Base-by-base conservation (phyloP, 768 basidiomycete species). In the Amanita brunnescens region DNA sequence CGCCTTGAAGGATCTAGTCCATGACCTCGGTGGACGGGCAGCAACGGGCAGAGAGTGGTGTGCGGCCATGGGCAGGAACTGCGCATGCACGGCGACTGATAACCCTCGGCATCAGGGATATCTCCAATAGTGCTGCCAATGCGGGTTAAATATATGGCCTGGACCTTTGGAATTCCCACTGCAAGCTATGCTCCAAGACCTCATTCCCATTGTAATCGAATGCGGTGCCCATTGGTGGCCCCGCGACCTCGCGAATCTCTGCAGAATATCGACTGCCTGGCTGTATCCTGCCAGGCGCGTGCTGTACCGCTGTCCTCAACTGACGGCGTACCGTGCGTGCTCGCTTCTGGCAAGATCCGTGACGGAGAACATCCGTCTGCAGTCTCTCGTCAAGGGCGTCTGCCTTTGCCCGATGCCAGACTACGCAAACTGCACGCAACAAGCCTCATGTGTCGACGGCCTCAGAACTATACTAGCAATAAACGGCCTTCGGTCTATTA, bases 221-320 rank as follows among this genome's bases (percentile, higher is more conserved):
- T 66, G 68, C 57, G 58, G 64, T 53, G 63, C 70, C 57, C 65
- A 76, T 58, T 80, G 78, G 78, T 80, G 79, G 78, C 69, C 73
- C 20, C 60, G 68, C 33, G 79, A 81, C 60, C 68, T 78, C 50
- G 57, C 64, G 43, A 67, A 66, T 3, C 71, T 80, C n/a, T 68
- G 75, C n/a, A 66, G 62, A 23, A 64, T 80, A n/a, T 80, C 79
- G 5, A 64, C 68, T 7, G 61, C 64, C 46, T 80, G 79, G 79
- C 58, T 76, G 4, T 63, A 57, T 41, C 70, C 71, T 38, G 66
- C 68, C 51, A 65, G 74, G 52, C 69, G 66, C 58, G 65, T 69
- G 42, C 69, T 81, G 2, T 80, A 78, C 57, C 60, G 67, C 10
- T 64, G 56, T 53, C 77, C 77, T 1, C 59, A 58, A 12, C 51